Percentiles rank a stretch among this genome's conserved stretches.
Conservation (phyloP, 257 asterid species). For the Fraxinus americana region DNA sequence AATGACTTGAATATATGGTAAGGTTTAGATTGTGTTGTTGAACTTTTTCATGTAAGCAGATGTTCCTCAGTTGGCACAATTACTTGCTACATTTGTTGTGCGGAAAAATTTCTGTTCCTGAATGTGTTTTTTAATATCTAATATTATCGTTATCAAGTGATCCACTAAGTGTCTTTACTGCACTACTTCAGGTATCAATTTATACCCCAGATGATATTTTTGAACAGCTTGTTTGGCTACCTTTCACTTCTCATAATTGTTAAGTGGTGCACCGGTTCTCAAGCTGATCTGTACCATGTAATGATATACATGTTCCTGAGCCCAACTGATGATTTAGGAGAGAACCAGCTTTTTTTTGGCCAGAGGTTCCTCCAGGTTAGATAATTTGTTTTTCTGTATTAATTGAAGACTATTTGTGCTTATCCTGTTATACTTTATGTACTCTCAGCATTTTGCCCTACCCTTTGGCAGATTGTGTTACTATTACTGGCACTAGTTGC, state of each 20-base stretch:
- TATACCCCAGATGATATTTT: conserved; percentile 66
- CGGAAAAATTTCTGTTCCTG: background rate
- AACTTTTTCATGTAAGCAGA: background rate
- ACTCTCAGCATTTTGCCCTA: conserved; percentile 14
- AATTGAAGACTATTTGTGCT: conserved; percentile 1
- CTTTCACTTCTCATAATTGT: conserved; percentile 59
- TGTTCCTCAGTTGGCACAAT: background rate
- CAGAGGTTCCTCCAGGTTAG: conserved; percentile 64
- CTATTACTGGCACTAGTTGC: conserved; percentile 62
- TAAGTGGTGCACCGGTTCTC: conserved; percentile 72
- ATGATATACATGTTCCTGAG: conserved; percentile 74
- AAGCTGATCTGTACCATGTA: conserved; percentile 69
- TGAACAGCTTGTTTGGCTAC: conserved; percentile 64
- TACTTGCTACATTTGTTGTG: background rate
- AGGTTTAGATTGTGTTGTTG: conserved; percentile 15
- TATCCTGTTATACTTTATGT: conserved; percentile 2
- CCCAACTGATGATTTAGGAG: conserved; percentile 63
- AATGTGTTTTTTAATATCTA: background rate
- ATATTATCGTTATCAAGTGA: background rate
- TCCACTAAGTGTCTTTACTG: conserved; percentile 8
- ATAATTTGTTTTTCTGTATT: conserved; percentile 5
- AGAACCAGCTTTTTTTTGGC: conserved; percentile 59
- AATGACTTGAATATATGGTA: conserved; percentile 54
- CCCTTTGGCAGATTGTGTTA: conserved; percentile 41
- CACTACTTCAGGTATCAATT: conserved; percentile 56